Conservation (phyloP, 1,284 basidiomycete species). For the Farysia itapuensis region DNA sequence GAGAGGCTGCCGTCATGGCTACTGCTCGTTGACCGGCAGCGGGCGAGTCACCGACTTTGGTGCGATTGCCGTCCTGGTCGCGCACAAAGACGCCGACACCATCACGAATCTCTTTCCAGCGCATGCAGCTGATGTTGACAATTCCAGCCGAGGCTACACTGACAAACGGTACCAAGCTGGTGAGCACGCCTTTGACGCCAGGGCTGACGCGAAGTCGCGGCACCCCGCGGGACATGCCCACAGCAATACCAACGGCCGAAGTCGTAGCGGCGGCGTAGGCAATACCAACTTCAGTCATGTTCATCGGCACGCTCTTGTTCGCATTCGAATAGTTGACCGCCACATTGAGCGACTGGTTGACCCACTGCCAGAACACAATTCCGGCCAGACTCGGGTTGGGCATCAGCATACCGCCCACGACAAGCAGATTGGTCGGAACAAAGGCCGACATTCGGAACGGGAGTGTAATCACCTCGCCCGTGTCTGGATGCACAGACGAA, state of each 20-base stretch:
- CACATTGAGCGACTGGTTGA: slow-evolving; percentile 63
- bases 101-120: slow-evolving; percentile 66
- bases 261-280: slow-evolving; percentile 64
- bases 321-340: slow-evolving; percentile 61
- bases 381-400: slow-evolving; percentile 37
- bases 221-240: slow-evolving; percentile 63
- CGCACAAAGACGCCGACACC: slow-evolving; percentile 63
- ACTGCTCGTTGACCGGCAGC: slow-evolving; percentile 64
- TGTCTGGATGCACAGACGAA: slow-evolving; percentile 64
- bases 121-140: slow-evolving; percentile 62
- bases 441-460: slow-evolving; percentile 65
- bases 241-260: slow-evolving; percentile 64
- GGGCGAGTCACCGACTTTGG: slow-evolving; percentile 62
- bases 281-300: slow-evolving; percentile 61
- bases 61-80: slow-evolving; percentile 40
- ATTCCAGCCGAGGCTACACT: slow-evolving; percentile 61
- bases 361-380: slow-evolving; percentile 66
- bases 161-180: slow-evolving; percentile 64
- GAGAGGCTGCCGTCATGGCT: slow-evolving; percentile 63
- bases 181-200: slow-evolving; percentile 19
- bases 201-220: slow-evolving; percentile 57
- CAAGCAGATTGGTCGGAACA: slow-evolving; percentile 65
- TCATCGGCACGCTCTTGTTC: slow-evolving; percentile 63
- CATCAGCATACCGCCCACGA: slow-evolving; percentile 62
- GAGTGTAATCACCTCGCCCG: slow-evolving; percentile 58